Base-by-base conservation (phyloP, 768 basidiomycete species). In the Boletus sensibilis region DNA sequence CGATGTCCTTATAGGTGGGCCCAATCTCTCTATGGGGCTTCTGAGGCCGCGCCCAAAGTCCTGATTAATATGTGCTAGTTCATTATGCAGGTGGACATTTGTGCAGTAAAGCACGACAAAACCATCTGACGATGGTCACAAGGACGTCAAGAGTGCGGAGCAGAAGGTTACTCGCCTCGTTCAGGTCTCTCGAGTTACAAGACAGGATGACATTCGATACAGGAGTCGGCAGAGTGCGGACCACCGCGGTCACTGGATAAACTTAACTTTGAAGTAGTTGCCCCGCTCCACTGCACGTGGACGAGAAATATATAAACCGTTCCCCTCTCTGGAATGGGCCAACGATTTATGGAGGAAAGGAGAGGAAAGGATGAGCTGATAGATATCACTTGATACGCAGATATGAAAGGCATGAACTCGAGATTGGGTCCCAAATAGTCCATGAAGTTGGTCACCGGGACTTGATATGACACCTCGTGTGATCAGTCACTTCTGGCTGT, bases 341-440 rank as follows among this genome's bases (percentile, higher is more conserved):
- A 49, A 18, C 47, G 8, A 18, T 20, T 18, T 34, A 12, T 35
- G 39, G 37, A 21, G 29, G 38, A 37, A 38, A 39, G 41, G 39
- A 41, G 41, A 46, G 20, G 6, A 10, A 18, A 35, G 14, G 38
- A 16, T 23, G 12, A 18, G 35, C 20, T 47, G 35, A 44, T 48
- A 35, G 46, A 38, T 46, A 49, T 55, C 52, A 43, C 52, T 48
- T 40, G 63, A 64, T 50, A 52, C 37, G 27, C 21, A 55, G 64
- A 64, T 64, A 64, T 65, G 63, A 64, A 52, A 42, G 23, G 10
- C 37, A 48, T 23, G 57, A 58, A 25, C 21, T 35, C 18, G 34
- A 38, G 5, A 44, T 39, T n/a, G 38, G 20, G 6, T 21, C 34
- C 25, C 25, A 39, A 53, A 60, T n/a, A 4, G 44, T 31, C n/a